Conservation (phyloP, 2,329 filamentous ascomycete species). For the Conoideocrella luteorostrata region DNA sequence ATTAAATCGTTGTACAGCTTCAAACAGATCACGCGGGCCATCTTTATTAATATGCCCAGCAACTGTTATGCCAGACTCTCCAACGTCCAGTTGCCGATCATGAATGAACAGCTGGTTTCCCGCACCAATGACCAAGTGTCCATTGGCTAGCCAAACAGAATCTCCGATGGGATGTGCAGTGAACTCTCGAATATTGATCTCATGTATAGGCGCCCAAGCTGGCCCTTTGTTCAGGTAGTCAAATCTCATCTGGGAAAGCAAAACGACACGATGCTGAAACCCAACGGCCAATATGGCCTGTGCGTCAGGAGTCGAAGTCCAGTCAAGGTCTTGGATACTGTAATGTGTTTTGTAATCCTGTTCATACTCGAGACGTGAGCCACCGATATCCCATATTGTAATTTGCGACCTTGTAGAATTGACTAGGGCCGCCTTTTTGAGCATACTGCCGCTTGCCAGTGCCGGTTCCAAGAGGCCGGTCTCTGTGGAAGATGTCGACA, state of each 20-base stretch:
- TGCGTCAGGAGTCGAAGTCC: constrained; percentile 84
- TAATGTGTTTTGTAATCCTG: constrained; percentile 68
- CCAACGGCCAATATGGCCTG: constrained; percentile 90
- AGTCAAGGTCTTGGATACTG: constrained; percentile 79
- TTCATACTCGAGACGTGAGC: constrained; percentile 73
- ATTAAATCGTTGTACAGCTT: constrained; percentile 77
- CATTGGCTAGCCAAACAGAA: constrained; percentile 82
- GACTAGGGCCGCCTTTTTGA: constrained; percentile 80
- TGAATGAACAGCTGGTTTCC: constrained; percentile 89
- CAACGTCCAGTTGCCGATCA: constrained; percentile 64
- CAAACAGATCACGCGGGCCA: constrained; percentile 64
- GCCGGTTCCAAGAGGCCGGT: constrained; percentile 68
- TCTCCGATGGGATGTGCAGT: constrained; percentile 90
- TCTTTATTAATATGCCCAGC: constrained; percentile 42
- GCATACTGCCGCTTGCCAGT: constrained; percentile 76
- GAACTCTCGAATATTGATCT: constrained; percentile 72
- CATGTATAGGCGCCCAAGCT: constrained; percentile 81
- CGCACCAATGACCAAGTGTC: constrained; percentile 78
- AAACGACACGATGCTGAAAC: constrained; percentile 75
- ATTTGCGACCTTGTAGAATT: constrained; percentile 66
- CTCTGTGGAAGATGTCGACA: constrained; percentile 74
- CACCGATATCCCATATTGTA: constrained; percentile 87
- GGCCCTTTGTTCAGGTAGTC: constrained; percentile 84
- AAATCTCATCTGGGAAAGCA: constrained; percentile 83
- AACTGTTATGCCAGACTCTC: constrained; percentile 51